Conservation (phyloP, 352 stramenopile genomes). For the Globisporangium abappressorium region DNA sequence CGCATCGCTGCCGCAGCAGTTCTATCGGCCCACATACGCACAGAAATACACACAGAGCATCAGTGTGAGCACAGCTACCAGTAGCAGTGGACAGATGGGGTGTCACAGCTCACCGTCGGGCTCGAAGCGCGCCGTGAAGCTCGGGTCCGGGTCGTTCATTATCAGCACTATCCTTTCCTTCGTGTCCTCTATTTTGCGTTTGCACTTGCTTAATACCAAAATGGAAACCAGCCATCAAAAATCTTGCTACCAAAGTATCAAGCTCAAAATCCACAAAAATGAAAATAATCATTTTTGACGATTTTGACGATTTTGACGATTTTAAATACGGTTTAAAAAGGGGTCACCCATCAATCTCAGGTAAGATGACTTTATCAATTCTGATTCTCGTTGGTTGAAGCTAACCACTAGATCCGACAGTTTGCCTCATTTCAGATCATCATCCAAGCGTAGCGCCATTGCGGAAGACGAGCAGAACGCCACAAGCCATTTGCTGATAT, state of each 20-base stretch:
- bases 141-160: constrained; percentile 37
- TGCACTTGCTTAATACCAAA: not conserved
- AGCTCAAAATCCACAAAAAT: too few species aligned
- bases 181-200: not conserved
- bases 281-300: too few species aligned
- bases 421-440: not conserved
- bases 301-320: too few species aligned
- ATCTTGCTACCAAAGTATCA: not conserved
- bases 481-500: not conserved
- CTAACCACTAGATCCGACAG: not conserved
- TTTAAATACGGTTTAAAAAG: too few species aligned
- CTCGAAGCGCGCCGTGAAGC: constrained; percentile 34
- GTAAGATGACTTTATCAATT: too few species aligned
- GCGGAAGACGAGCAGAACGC: not conserved
- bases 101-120: constrained; percentile 24
- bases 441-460: not conserved
- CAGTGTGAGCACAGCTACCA: not conserved
- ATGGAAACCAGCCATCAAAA: not conserved
- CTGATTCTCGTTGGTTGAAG: too few species aligned
- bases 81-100: not conserved
- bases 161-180: constrained; percentile 15
- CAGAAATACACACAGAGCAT: not conserved
- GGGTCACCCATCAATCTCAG: too few species aligned
- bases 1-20: constrained; percentile 42
- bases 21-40: constrained; percentile 19